These are phyloP conservation scores for Podaxis mareebaensis DNA, from an alignment of 768 basidiomycete genomes.

Conservation along the genomic window DNA sequence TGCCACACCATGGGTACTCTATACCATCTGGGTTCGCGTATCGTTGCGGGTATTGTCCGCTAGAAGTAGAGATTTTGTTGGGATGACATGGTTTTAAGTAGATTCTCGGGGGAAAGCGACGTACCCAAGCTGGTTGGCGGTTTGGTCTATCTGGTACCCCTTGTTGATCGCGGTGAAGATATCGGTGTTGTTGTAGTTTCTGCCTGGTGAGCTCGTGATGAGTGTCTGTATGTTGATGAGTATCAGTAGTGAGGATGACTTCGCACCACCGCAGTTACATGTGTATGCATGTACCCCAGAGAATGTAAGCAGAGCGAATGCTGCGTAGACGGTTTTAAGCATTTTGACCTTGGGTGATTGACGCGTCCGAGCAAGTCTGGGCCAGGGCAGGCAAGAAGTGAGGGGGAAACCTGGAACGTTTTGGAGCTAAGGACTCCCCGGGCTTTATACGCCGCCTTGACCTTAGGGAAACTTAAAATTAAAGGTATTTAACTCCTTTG, in stretches of 20 bases:
- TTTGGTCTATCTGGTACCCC: constrained; percentile 6
- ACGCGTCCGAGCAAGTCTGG: not conserved
- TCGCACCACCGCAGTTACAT: not conserved
- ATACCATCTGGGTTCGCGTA: not conserved
- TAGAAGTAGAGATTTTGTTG: not conserved
- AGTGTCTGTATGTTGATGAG: not conserved
- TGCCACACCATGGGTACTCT: constrained; percentile 5
- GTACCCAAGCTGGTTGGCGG: constrained; percentile 5
- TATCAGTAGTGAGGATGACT: not conserved
- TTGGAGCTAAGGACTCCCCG: not conserved
- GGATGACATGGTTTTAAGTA: not conserved
- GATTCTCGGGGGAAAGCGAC: not conserved
- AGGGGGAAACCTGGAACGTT: not conserved
- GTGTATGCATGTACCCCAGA: not conserved
- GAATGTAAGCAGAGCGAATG: not conserved
- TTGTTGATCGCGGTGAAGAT: constrained; percentile 6
- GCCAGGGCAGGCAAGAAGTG: not conserved
- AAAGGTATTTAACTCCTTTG: too few relatives aligned
- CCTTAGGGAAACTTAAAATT: not conserved
- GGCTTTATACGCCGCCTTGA: not conserved
- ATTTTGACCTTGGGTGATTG: not conserved
- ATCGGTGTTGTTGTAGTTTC: constrained; percentile 6
- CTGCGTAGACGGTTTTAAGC: not conserved
- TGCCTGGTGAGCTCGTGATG: not conserved
- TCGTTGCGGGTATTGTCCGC: constrained; percentile 4